phyloP scores from a whole-genome alignment of 371 early-diverging fungal species.

The Neoconidiobolus thromboides region DNA sequence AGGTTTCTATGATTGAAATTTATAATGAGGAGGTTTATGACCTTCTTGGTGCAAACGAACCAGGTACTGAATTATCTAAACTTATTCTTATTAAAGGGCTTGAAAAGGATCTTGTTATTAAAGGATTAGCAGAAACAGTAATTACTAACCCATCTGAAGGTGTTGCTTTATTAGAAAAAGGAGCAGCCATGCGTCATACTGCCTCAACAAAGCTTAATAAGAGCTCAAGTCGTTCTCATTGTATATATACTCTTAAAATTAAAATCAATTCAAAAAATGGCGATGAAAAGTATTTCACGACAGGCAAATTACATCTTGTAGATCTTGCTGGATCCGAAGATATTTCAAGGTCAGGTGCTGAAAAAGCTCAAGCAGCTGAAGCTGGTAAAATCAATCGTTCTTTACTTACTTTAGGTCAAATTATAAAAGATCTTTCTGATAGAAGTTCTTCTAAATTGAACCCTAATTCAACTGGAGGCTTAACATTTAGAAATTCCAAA shows the following conservation, averaged over 20 bases:
- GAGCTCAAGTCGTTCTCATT: conserved; percentile 85
- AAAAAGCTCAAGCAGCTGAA: conserved; percentile 70
- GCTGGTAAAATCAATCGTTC: conserved; percentile 82
- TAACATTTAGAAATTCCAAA: conserved; percentile 91
- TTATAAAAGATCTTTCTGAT: conserved; percentile 78
- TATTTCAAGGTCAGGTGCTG: conserved; percentile 76
- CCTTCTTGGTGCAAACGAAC: conserved; percentile 37
- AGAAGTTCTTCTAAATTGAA: conserved; percentile 24
- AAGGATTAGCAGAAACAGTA: conserved; percentile 54
- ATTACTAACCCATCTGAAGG: conserved; percentile 57
- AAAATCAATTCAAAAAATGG: not conserved
- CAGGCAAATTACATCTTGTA: conserved; percentile 88
- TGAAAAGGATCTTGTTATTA: conserved; percentile 47
- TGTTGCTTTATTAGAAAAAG: conserved; percentile 47
- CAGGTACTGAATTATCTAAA: conserved; percentile 33
- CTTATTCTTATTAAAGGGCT: conserved; percentile 51
- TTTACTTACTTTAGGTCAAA: conserved; percentile 77
- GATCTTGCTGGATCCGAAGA: conserved; percentile 98
- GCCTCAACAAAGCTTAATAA: conserved; percentile 84
- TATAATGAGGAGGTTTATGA: conserved; percentile 97
- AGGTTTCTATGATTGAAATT: conserved; percentile 83
- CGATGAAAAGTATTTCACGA: conserved; percentile 22
- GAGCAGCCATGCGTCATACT: conserved; percentile 54
- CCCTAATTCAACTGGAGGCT: conserved; percentile 6
- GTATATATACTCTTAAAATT: conserved; percentile 48